Percentiles rank a stretch among this genome's conserved stretches.
Evolutionary conservation across 352 stramenopile species (phyloP).

Genomic region (Phytophthora boehmeriae): DNA sequence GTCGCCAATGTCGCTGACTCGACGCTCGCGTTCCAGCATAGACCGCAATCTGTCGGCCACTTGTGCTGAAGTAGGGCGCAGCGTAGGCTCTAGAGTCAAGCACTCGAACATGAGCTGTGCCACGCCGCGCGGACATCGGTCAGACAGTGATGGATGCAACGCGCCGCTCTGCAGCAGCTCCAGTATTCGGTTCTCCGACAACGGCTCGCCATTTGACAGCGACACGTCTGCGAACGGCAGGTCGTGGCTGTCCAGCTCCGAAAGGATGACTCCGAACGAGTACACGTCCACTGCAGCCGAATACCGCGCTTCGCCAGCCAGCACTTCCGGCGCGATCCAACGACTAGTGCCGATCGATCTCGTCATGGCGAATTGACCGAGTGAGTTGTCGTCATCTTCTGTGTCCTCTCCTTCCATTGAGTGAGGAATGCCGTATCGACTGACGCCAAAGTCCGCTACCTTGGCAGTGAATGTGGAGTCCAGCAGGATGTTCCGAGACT

Average conservation of each 20-base stretch:
- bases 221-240: constrained; percentile 69
- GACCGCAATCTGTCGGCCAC: constrained; percentile 43
- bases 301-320: constrained; percentile 49
- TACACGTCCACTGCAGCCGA: constrained; percentile 68
- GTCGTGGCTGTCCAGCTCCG: constrained; percentile 74
- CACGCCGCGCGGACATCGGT: constrained; percentile 52
- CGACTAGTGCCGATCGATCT: constrained; percentile 42
- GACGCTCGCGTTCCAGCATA: constrained; percentile 54
- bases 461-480: constrained; percentile 63
- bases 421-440: constrained; percentile 43
- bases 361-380: constrained; percentile 28
- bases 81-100: constrained; percentile 49
- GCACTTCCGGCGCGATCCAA: constrained; percentile 70
- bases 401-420: constrained; percentile 25
- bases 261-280: constrained; percentile 73
- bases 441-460: constrained; percentile 72
- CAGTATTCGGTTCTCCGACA: constrained; percentile 55
- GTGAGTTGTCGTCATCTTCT: constrained; percentile 20
- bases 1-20: constrained; percentile 56
- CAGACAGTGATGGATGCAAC: constrained; percentile 53
- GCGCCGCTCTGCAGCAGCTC: constrained; percentile 59
- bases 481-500: constrained; percentile 72
- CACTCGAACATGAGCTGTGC: constrained; percentile 57
- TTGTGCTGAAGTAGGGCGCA: constrained; percentile 47
- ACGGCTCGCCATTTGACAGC: constrained; percentile 52